A percentile compares a stretch with the other conserved stretches of the same genome.
phyloP scores from a whole-genome alignment of 495 filamentous ascomycete species.

The Daldinia vernicosa region DNA sequence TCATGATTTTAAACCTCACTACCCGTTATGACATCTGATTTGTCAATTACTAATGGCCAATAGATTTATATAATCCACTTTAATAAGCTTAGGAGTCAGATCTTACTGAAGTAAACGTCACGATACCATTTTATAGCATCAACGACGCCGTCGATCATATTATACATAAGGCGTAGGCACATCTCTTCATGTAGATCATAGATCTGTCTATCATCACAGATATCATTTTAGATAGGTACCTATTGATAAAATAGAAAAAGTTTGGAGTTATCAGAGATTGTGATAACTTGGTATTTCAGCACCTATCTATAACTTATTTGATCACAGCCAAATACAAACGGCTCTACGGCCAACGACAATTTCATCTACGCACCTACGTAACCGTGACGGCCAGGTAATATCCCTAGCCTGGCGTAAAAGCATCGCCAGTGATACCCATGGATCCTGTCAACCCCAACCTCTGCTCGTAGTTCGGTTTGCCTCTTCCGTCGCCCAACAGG shows the following conservation, averaged over 20 bases:
- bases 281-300: no score
- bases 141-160: slow-evolving; percentile 15
- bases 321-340: neutral
- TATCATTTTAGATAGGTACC: neutral
- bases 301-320: neutral
- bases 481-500: neutral
- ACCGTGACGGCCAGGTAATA: neutral
- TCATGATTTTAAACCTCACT: slow-evolving; percentile 1
- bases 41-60: neutral
- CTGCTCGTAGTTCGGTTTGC: slow-evolving; percentile 3
- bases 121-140: slow-evolving; percentile 2
- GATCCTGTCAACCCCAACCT: slow-evolving; percentile 2
- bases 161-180: neutral
- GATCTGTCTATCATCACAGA: neutral
- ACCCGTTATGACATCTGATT: neutral
- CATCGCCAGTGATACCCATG: neutral
- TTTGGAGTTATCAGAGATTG: no score
- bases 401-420: neutral
- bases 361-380: neutral
- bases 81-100: neutral
- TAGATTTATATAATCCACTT: neutral
- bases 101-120: slow-evolving; percentile 11
- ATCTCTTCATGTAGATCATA: slow-evolving; percentile 2
- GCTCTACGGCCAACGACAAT: neutral
- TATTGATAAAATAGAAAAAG: no score